Evolutionary conservation across 2,329 filamentous ascomycete genomes (phyloP), one percentile per base, ranked within the genome.

Genomic region (Monosporascus cannonballus): DNA sequence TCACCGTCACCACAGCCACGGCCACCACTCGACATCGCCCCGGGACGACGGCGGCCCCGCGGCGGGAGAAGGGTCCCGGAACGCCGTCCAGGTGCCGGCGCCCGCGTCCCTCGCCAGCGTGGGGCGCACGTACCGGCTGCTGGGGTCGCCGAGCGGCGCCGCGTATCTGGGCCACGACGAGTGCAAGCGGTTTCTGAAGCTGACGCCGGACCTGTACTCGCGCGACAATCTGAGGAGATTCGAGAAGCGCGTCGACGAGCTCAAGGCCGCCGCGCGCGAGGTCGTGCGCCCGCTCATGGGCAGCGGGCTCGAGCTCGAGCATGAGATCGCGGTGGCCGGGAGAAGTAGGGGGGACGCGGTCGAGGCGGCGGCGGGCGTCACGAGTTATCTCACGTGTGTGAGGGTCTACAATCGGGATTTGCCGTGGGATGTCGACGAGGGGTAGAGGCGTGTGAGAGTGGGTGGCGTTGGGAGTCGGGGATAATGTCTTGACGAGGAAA

Each of bases 161-260:
- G 76, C 79, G 0, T 96, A 94, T 65, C 81, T 97, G 5, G 71
- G 76, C 1, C 90, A 93, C 67, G 91, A 96, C 59, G 92, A 96
- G 59, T 87, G 93, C 67, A 96, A 96, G 70, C 83, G 84, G 22
- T 96, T 96, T 63, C 78, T 96, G 50, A 95, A 96, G 68, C 75
- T 93, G 22, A 86, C 83, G 11, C 87, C 90, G 0, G 87, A 94
- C 20, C 71, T 93, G 7, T 96, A 96, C 71, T 90, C 81, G 45
- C 80, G 92, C 18, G 92, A 96, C n/a, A 93, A 90, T 56, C 71
- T 96, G 48, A 83, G 86, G 55, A 79, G 88, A 4, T 96, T 96
- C 61, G 93, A 96, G 74, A 84, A 88, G 64, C 81, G 90, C 52
- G 80, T 96, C 60, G 90, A 96, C 54, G 92, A 96, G 74, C 77